Evolutionary conservation across 805 yeast genomes (phyloP).

Genomic region (Pichia gijzeniarum): DNA sequence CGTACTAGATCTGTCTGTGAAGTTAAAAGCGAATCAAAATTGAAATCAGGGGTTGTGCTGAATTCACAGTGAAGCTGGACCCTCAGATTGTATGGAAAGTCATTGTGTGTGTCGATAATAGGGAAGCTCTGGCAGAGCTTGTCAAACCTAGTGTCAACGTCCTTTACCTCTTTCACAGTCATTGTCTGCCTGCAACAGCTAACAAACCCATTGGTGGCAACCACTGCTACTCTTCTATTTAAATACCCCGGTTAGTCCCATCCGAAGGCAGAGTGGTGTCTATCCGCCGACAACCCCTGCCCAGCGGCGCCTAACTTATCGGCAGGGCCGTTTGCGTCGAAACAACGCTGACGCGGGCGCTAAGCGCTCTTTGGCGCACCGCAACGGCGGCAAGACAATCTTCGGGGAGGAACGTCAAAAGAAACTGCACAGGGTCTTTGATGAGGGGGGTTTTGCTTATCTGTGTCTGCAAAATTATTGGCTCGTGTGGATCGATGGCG

Average conservation of each 20-base stretch:
- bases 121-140: conserved; percentile 26
- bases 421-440: too few relatives aligned
- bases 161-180: conserved; percentile 8
- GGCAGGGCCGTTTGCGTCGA: too few relatives aligned
- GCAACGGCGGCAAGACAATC: neutral
- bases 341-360: neutral
- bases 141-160: conserved; percentile 17
- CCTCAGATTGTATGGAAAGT: conserved; percentile 43
- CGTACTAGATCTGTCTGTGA: conserved; percentile 40
- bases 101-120: conserved; percentile 47
- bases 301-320: too few relatives aligned
- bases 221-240: too few relatives aligned
- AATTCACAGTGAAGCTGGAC: conserved; percentile 37
- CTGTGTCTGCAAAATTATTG: too few relatives aligned
- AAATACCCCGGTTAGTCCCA: too few relatives aligned
- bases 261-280: too few relatives aligned
- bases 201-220: too few relatives aligned
- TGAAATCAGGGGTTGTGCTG: conserved; percentile 14
- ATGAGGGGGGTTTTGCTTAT: too few relatives aligned
- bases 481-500: too few relatives aligned
- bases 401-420: too few relatives aligned
- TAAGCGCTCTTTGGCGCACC: neutral
- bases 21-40: conserved; percentile 34
- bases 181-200: neutral
- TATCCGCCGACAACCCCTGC: too few relatives aligned